These are phyloP conservation scores for Lachnellula willkommii DNA, from an alignment of 2,329 filamentous ascomycete species.

Conservation along the genomic window DNA sequence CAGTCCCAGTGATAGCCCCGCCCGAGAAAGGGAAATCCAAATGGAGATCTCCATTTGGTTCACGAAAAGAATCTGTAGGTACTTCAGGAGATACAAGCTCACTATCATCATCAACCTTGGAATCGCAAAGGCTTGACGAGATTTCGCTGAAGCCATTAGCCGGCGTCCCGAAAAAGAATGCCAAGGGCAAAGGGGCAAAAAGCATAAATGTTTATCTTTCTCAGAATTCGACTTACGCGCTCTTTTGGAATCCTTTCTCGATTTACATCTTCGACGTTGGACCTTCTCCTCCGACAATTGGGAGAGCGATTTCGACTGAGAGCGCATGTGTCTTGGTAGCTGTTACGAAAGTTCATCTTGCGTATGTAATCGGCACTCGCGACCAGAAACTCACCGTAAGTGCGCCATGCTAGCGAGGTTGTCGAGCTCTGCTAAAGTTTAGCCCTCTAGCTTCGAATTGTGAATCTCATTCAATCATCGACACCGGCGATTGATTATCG, in stretches of 20 bases:
- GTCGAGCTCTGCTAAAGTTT: background rate
- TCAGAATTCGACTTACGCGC: conserved; percentile 35
- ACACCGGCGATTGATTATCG: conserved; percentile 34
- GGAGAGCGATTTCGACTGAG: conserved; percentile 33
- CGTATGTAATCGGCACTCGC: conserved; percentile 38
- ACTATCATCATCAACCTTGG: conserved; percentile 33
- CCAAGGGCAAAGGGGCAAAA: conserved; percentile 30
- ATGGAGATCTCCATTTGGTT: conserved; percentile 30
- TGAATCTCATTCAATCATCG: conserved; percentile 33
- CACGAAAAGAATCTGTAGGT: conserved; percentile 26
- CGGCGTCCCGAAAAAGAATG: conserved; percentile 25
- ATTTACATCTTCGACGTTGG: conserved; percentile 38
- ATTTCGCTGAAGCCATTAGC: conserved; percentile 33
- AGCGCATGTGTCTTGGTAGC: conserved; percentile 37
- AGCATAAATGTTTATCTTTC: conserved; percentile 35
- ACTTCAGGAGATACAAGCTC: conserved; percentile 35
- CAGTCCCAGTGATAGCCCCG: conserved; percentile 8
- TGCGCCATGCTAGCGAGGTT: background rate
- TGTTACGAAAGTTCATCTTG: conserved; percentile 34
- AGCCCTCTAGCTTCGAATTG: conserved; percentile 33
- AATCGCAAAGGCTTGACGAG: conserved; percentile 35
- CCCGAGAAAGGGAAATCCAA: conserved; percentile 28
- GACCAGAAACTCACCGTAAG: conserved; percentile 39
- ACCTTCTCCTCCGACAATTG: conserved; percentile 33
- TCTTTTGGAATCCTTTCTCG: conserved; percentile 36